Conservation (phyloP, 352 stramenopile genomes). For the Pythium chondricola region DNA sequence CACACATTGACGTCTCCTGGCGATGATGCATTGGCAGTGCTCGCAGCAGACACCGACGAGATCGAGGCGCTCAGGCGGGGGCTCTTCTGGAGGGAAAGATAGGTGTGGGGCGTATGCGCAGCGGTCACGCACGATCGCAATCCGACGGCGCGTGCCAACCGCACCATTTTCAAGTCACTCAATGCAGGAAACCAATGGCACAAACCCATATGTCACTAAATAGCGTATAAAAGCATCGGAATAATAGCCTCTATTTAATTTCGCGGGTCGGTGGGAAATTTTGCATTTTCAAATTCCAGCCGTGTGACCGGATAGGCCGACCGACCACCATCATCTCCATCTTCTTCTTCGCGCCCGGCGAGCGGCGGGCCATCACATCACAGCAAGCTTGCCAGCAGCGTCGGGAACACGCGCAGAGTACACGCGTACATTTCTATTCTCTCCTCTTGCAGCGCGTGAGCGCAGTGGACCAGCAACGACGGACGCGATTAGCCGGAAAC, state of each 20-base stretch:
- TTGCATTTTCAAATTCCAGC: constrained; percentile 24
- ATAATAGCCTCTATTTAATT: not conserved
- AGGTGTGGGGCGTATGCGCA: not conserved
- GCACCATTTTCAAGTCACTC: not conserved
- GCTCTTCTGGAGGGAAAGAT: too few relatives aligned
- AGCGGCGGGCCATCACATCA: too few relatives aligned
- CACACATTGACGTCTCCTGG: constrained; percentile 20
- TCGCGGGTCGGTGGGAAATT: constrained; percentile 6
- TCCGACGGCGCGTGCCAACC: not conserved
- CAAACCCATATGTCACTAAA: not conserved
- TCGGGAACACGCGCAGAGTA: too few relatives aligned
- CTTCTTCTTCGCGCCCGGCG: not conserved
- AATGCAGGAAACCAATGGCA: not conserved
- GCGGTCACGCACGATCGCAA: not conserved
- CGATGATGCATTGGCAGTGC: not conserved
- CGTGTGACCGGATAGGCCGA: not conserved
- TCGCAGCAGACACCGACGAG: not conserved
- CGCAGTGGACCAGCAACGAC: too few relatives aligned
- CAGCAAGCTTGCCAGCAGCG: too few relatives aligned
- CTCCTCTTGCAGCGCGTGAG: too few relatives aligned
- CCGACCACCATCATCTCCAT: too few relatives aligned
- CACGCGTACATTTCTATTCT: too few relatives aligned
- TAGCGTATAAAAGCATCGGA: not conserved
- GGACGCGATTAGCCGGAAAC: not conserved
- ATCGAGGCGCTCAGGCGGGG: too few relatives aligned